phyloP scores from a whole-genome alignment of 805 yeast species.

The Starmerella apicola region DNA sequence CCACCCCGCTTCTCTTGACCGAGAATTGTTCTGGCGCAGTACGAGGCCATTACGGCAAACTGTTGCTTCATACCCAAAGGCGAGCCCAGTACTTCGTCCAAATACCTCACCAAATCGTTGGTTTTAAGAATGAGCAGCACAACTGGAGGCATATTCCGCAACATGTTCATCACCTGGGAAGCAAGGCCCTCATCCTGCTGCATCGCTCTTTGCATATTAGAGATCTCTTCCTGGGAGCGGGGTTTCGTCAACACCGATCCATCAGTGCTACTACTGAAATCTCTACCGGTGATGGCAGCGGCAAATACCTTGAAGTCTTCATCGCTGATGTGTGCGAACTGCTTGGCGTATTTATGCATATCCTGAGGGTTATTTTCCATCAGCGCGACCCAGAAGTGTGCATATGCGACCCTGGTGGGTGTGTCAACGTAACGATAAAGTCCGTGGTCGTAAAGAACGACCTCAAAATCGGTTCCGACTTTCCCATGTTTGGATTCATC shows the following conservation, averaged over 20 bases:
- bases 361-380: slow-evolving; percentile 52
- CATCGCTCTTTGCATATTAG: slow-evolving; percentile 51
- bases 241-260: slow-evolving; percentile 45
- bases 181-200: slow-evolving; percentile 47
- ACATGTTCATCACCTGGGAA: slow-evolving; percentile 62
- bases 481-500: slow-evolving; percentile 41
- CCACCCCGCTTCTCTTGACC: slow-evolving; percentile 36
- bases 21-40: slow-evolving; percentile 73
- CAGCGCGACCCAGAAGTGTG: slow-evolving; percentile 85
- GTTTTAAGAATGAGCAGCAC: slow-evolving; percentile 83
- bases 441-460: slow-evolving; percentile 89
- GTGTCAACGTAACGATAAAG: slow-evolving; percentile 74
- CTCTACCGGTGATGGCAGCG: slow-evolving; percentile 91
- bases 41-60: slow-evolving; percentile 75
- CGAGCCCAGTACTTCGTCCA: slow-evolving; percentile 70
- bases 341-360: slow-evolving; percentile 64
- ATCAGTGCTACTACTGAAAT: slow-evolving; percentile 59
- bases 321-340: slow-evolving; percentile 65
- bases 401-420: slow-evolving; percentile 65
- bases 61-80: slow-evolving; percentile 83
- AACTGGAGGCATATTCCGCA: slow-evolving; percentile 70
- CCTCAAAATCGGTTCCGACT: slow-evolving; percentile 47
- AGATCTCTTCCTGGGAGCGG: slow-evolving; percentile 41
- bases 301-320: slow-evolving; percentile 75
- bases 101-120: slow-evolving; percentile 77